These are phyloP conservation scores for Pseudocercospora eumusae DNA, from an alignment of 2,329 filamentous ascomycete species.

Conservation along the genomic window DNA sequence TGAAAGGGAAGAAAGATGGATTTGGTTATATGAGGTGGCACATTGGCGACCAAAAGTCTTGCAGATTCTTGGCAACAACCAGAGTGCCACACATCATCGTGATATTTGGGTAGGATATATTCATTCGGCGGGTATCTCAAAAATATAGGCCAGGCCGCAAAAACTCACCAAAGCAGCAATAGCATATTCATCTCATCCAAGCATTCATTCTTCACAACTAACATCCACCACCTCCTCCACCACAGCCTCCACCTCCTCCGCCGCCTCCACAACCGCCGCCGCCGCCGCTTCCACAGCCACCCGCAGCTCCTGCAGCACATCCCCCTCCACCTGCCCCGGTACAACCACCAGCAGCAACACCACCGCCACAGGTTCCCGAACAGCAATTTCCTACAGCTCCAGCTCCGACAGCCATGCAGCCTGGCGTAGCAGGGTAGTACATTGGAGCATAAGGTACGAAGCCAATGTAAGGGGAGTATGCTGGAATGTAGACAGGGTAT, in stretches of 20 bases:
- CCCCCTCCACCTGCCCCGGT: slow-evolving; percentile 11
- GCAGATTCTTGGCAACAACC: slow-evolving; percentile 4
- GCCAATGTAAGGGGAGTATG: slow-evolving; percentile 45
- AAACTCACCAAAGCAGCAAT: neutral
- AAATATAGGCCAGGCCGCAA: neutral
- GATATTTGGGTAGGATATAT: neutral
- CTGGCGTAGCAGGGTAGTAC: slow-evolving; percentile 49
- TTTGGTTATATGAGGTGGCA: neutral
- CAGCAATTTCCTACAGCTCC: slow-evolving; percentile 52
- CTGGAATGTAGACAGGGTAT: slow-evolving; percentile 30
- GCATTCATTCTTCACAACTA: neutral
- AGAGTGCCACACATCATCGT: neutral
- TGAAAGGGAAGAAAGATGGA: neutral
- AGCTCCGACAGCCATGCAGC: slow-evolving; percentile 45
- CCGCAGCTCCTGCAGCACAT: slow-evolving; percentile 11
- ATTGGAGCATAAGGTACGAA: slow-evolving; percentile 42
- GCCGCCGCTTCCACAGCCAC: slow-evolving; percentile 7
- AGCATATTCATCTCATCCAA: neutral
- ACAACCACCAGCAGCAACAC: slow-evolving; percentile 25
- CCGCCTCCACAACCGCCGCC: neutral
- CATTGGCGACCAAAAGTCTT: neutral
- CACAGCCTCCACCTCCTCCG: neutral
- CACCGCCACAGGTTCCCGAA: slow-evolving; percentile 47
- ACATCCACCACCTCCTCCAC: slow-evolving; percentile 1
- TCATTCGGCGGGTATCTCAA: neutral